Conservation (phyloP, 495 filamentous ascomycete genomes). For the Trichoderma virens region DNA sequence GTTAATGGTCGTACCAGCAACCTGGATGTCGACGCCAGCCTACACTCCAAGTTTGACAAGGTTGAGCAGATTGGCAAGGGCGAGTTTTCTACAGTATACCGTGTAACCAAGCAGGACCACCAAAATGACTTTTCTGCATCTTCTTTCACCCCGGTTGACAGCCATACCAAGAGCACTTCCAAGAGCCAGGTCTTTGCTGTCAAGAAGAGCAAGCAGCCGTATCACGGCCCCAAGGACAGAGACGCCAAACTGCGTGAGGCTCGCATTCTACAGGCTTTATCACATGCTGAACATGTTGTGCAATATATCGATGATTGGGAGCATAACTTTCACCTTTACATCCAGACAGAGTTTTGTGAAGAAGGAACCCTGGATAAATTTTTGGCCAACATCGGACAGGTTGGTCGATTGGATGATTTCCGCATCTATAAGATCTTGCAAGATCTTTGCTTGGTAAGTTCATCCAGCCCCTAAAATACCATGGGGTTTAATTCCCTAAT, state of each 20-base stretch:
- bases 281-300: slow-evolving; percentile 72
- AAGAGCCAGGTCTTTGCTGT: slow-evolving; percentile 67
- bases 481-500: too few species aligned
- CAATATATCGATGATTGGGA: slow-evolving; percentile 82
- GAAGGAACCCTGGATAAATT: slow-evolving; percentile 84
- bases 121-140: slow-evolving; percentile 32
- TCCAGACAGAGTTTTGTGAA: slow-evolving; percentile 94
- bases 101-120: slow-evolving; percentile 49
- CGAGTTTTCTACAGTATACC: slow-evolving; percentile 89
- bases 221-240: slow-evolving; percentile 64
- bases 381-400: slow-evolving; percentile 65
- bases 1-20: slow-evolving; percentile 39
- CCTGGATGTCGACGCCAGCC: slow-evolving; percentile 61
- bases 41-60: slow-evolving; percentile 66
- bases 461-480: too few species aligned
- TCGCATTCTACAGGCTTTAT: slow-evolving; percentile 59
- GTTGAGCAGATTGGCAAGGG: slow-evolving; percentile 74
- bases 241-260: slow-evolving; percentile 75
- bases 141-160: not conserved
- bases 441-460: slow-evolving; percentile 67
- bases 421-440: slow-evolving; percentile 95
- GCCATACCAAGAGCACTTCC: slow-evolving; percentile 13
- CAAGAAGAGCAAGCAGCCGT: slow-evolving; percentile 82
- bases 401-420: slow-evolving; percentile 89
- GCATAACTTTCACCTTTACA: slow-evolving; percentile 70